Evolutionary conservation across 2,329 filamentous ascomycete genomes (phyloP).

Genomic region (Colletotrichum aenigma): DNA sequence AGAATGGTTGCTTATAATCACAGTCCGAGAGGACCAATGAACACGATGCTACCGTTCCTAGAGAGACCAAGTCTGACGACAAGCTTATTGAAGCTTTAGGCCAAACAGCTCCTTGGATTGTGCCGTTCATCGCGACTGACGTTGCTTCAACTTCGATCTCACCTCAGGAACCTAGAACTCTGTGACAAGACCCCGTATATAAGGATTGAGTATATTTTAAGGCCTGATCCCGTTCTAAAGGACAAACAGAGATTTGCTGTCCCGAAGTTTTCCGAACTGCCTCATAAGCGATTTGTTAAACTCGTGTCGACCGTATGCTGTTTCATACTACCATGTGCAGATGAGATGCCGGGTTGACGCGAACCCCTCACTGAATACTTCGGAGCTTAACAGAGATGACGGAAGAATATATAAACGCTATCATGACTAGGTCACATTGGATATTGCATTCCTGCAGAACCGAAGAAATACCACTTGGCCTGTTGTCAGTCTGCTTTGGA

Average conservation of each 20-base stretch:
- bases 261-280: rapidly evolving
- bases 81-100: not conserved
- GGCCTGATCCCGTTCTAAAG: rapidly evolving
- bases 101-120: rapidly evolving
- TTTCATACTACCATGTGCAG: rapidly evolving
- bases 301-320: rapidly evolving
- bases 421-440: rapidly evolving
- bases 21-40: not conserved
- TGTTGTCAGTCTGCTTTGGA: not conserved
- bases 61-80: not conserved
- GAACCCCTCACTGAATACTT: not conserved
- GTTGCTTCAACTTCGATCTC: not conserved
- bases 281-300: rapidly evolving
- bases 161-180: rapidly evolving
- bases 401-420: rapidly evolving
- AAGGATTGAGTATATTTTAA: not conserved
- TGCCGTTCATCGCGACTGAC: not conserved
- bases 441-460: not conserved
- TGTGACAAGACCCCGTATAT: rapidly evolving
- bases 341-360: rapidly evolving
- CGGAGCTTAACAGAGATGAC: not conserved
- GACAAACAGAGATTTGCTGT: rapidly evolving
- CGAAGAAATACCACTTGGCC: not conserved
- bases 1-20: not conserved
- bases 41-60: not conserved